Percentiles rank a stretch among this genome's conserved stretches.
These are phyloP conservation scores for Ochromonas danica DNA, from an alignment of 108 stramenopile genomes.

Conservation along the genomic window DNA sequence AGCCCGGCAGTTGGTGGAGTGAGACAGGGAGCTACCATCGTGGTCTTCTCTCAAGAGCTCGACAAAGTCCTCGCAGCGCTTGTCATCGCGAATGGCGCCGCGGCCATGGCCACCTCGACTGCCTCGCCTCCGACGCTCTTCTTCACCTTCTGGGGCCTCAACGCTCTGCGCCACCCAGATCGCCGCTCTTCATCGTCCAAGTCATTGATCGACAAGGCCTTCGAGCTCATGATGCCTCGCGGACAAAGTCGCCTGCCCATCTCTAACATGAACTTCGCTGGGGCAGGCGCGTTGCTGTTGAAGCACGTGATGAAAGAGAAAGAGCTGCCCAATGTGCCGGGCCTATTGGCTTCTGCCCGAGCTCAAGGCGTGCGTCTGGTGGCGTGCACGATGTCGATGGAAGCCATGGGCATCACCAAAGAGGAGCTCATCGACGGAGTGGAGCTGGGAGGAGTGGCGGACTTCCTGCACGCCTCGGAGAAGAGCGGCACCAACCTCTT, in stretches of 20 bases:
- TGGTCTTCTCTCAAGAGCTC: constrained; percentile 1
- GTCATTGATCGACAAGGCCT: background rate
- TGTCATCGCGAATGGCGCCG: constrained; percentile 1
- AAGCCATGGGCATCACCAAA: background rate
- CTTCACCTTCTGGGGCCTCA: constrained; percentile 9
- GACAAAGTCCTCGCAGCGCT: background rate
- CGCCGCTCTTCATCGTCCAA: background rate
- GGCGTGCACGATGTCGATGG: constrained; percentile 12
- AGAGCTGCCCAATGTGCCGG: background rate
- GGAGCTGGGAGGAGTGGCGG: background rate
- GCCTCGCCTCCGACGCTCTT: background rate
- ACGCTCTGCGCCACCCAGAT: background rate
- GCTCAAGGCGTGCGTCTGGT: background rate
- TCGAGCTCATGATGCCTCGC: background rate
- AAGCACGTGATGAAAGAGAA: background rate
- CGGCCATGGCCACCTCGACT: background rate
- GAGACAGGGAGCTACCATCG: background rate
- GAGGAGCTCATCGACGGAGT: background rate
- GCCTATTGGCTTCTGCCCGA: background rate
- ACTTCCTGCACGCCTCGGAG: background rate
- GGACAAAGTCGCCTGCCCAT: background rate
- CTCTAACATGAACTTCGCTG: background rate
- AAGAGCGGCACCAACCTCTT: background rate
- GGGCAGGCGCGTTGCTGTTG: background rate
- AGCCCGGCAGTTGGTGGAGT: background rate